Evolutionary conservation across 169 alveolate genomes (phyloP).

Genomic region (Amoebophrya sp.): DNA sequence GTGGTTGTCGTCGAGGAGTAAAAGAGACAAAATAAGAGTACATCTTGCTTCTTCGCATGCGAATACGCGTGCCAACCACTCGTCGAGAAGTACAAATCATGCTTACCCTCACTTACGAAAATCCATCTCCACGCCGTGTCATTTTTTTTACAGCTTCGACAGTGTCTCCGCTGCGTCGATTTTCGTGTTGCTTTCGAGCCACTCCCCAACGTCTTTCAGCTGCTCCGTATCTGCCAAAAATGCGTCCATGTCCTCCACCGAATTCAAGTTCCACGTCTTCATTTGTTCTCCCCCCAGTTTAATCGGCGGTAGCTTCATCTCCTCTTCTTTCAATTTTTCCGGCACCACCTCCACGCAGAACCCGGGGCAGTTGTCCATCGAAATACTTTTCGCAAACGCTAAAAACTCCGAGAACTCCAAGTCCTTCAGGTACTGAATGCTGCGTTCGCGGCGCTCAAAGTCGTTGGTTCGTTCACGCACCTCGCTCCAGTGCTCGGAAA

Average conservation of each 20-base stretch:
- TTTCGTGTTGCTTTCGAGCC: background rate
- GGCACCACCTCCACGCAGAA: background rate
- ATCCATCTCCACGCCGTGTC: no score
- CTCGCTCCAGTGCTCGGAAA: background rate
- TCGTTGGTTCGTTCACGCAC: background rate
- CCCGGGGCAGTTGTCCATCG: background rate
- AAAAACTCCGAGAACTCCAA: background rate
- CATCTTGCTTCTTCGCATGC: no score
- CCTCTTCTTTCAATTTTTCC: background rate
- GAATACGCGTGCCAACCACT: no score
- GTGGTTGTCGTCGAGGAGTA: no score
- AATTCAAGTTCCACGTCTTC: background rate
- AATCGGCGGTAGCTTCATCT: no score
- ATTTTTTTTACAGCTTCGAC: background rate
- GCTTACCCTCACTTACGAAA: no score
- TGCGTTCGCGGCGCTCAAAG: background rate
- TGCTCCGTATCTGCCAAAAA: background rate
- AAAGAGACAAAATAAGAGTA: no score
- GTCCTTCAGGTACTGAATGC: background rate
- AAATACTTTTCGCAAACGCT: background rate
- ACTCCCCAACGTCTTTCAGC: background rate
- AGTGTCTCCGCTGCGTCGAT: background rate
- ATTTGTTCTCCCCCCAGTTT: no score
- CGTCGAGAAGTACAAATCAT: no score
- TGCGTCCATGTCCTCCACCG: background rate